phyloP scores from a whole-genome alignment of 257 asterid species.

The Cinchona pubescens region DNA sequence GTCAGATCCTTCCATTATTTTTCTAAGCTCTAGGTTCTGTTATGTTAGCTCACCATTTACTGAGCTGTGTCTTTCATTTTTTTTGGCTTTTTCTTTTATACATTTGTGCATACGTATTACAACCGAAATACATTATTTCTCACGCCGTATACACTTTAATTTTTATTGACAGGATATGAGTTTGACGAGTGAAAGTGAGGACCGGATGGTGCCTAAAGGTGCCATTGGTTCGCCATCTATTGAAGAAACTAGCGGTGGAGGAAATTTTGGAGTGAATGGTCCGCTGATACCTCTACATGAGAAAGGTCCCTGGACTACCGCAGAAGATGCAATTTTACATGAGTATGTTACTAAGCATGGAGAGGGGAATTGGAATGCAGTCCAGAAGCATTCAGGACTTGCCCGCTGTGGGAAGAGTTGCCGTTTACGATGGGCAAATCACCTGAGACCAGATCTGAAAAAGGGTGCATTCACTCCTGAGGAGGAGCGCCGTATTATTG shows the following conservation, averaged over 20 bases:
- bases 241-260: slow-evolving; percentile 53
- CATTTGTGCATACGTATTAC: neutral
- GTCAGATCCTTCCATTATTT: neutral
- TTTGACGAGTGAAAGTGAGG: slow-evolving; percentile 53
- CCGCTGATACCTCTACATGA: no score
- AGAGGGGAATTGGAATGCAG: slow-evolving; percentile 83
- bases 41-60: neutral
- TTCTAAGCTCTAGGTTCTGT: neutral
- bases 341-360: slow-evolving; percentile 70
- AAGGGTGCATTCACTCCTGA: slow-evolving; percentile 66
- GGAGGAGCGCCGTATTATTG: slow-evolving; percentile 64
- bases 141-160: neutral
- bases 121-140: neutral
- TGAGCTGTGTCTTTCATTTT: neutral
- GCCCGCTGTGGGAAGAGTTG: slow-evolving; percentile 91
- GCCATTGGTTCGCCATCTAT: slow-evolving; percentile 35
- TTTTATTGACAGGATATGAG: slow-evolving; percentile 30
- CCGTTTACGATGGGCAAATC: slow-evolving; percentile 85
- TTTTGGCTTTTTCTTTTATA: neutral
- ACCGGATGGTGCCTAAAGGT: slow-evolving; percentile 35
- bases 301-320: slow-evolving; percentile 92
- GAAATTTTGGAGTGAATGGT: slow-evolving; percentile 36
- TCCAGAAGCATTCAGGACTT: slow-evolving; percentile 72
- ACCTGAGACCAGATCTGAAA: slow-evolving; percentile 71
- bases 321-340: slow-evolving; percentile 62